Evolutionary conservation across 2,329 filamentous ascomycete species (phyloP).

Genomic region (Aspergillus eucalypticola): DNA sequence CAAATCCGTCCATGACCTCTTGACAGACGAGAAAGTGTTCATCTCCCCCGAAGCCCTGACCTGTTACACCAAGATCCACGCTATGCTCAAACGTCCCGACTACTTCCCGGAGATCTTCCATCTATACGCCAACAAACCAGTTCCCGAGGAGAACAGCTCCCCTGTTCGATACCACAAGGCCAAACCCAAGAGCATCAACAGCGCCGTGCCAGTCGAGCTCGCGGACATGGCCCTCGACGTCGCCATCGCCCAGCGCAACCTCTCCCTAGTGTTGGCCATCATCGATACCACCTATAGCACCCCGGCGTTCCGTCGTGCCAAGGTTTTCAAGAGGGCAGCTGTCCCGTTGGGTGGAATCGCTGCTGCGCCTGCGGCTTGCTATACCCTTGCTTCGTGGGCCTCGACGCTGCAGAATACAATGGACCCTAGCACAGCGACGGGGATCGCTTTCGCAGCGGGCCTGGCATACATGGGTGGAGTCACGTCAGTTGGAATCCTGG

Average conservation of each 20-base stretch:
- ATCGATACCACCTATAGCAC: constrained; percentile 62
- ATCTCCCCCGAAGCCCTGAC: constrained; percentile 73
- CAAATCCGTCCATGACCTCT: constrained; percentile 64
- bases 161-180: constrained; percentile 61
- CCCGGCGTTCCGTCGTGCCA: constrained; percentile 45
- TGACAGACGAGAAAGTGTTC: constrained; percentile 74
- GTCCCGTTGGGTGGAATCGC: constrained; percentile 43
- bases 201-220: constrained; percentile 69
- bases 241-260: constrained; percentile 75
- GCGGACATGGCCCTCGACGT: constrained; percentile 74
- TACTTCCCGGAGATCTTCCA: constrained; percentile 77
- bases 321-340: constrained; percentile 45
- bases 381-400: constrained; percentile 68
- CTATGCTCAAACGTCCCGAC: constrained; percentile 69
- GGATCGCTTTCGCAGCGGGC: constrained; percentile 76
- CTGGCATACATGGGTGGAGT: constrained; percentile 82
- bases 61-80: constrained; percentile 75
- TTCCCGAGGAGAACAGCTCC: constrained; percentile 62
- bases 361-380: constrained; percentile 48
- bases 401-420: constrained; percentile 71
- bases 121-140: constrained; percentile 80
- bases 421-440: constrained; percentile 72
- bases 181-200: constrained; percentile 68
- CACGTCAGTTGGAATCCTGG: constrained; percentile 77
- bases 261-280: constrained; percentile 75